Evolutionary conservation across 2,329 filamentous ascomycete species (phyloP), one percentile per base, ranked within the genome.

Genomic region (Orbilia ellipsospora): DNA sequence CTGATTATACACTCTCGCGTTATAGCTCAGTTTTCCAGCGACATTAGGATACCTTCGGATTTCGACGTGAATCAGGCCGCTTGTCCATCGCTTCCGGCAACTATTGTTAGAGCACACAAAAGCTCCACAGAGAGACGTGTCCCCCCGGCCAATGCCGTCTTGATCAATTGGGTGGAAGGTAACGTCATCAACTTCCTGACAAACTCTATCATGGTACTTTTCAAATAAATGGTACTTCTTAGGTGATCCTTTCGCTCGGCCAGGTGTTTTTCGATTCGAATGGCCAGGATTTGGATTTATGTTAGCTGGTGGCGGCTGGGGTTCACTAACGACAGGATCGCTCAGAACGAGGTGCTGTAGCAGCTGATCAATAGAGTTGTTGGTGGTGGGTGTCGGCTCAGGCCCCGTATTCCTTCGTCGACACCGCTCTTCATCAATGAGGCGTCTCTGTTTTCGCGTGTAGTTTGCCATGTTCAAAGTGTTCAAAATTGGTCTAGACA

Each of bases 391-490:
- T 26, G 16, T 44, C 13, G 48, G 28, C 20, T 48, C 5, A 52
- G 18, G n/a, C 7, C 12, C 12, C 48, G 16, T 13, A 23, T 23
- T 5, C 16, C 15, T 18, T 13, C 69, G 45, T n/a, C 42, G 40
- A 15, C 60, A 57, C 44, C 62, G 50, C 48, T 67, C 69, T 20
- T 59, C 50, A n/a, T 73, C 50, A n/a, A 73, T 73, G 6, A 67
- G 26, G 8, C 26, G 50, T n/a, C 63, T 55, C 23, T 73, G 62
- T 5, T 13, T 10, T 40, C 36, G 26, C 7, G 62, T 55, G 15
- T 57, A 73, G 18, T 13, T 45, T 7, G 26, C 44, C 10, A 73
- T 51, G 3, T 63, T 44, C 2, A 73, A 28, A 12, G 26, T 18
- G 42, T 73, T 67, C 15, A 73, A 45, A 4, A 12, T 20, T 2